Percentiles rank a stretch among this genome's conserved stretches.
These are phyloP conservation scores for Parascedosporium putredinis DNA, from an alignment of 2,329 filamentous ascomycete genomes.

Conservation along the genomic window DNA sequence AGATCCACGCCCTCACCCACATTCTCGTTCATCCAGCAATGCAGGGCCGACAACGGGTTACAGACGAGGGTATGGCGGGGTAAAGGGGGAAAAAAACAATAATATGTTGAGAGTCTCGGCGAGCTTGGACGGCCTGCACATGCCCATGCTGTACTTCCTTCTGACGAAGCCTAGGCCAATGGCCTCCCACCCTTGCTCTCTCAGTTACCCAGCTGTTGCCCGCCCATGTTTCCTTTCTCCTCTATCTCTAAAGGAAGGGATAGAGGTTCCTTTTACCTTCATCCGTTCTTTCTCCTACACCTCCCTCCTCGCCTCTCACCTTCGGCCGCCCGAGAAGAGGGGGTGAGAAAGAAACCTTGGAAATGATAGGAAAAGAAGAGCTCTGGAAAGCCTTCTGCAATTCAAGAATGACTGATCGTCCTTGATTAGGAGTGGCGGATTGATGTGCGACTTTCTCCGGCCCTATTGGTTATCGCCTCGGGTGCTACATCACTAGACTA, in stretches of 20 bases:
- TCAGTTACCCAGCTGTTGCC: too few species aligned
- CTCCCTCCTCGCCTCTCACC: background rate
- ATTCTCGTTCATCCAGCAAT: background rate
- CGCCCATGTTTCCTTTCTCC: too few species aligned
- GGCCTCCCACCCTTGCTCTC: background rate
- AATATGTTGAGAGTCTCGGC: constrained; percentile 1
- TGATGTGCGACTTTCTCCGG: background rate
- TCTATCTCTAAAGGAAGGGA: too few species aligned
- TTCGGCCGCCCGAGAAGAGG: background rate
- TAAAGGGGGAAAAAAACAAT: too few species aligned
- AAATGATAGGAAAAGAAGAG: too few species aligned
- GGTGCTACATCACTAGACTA: background rate
- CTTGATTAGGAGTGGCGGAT: background rate
- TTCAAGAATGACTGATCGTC: too few species aligned
- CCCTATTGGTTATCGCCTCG: background rate
- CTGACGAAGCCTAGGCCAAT: background rate
- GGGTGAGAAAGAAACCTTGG: too few species aligned
- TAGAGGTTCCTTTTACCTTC: background rate
- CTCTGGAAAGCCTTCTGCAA: too few species aligned
- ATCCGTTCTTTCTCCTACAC: background rate
- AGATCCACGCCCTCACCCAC: background rate
- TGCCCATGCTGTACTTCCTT: background rate
- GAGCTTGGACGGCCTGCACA: background rate
- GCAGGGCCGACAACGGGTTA: background rate
- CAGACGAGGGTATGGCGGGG: background rate